Base-by-base conservation (phyloP, 2,329 filamentous ascomycete genomes). In the Graphiopsis chlorocephala region DNA sequence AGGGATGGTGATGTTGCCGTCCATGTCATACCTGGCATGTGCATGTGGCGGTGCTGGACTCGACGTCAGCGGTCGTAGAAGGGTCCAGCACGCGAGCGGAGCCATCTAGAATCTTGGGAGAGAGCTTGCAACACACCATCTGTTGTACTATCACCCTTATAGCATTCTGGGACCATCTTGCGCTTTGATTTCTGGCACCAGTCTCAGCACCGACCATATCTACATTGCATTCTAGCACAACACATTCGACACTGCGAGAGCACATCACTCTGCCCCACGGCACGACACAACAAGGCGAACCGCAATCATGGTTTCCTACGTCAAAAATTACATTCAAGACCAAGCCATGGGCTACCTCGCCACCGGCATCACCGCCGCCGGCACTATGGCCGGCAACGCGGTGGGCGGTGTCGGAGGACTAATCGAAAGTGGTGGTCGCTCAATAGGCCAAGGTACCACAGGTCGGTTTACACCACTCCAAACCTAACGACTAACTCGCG, bases 321-420 rank as follows among this genome's bases (percentile, higher is more conserved):
- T 62, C 15, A 71, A 72, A 56, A 69, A 75, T 61, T 72, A 72
- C 70, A 71, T 72, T n/a, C 63, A 68, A 38, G 72, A 75, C 65
- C 74, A 70, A 60, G 73, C 75, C 48, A 69, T 70, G 50, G 70
- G 69, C 65, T 73, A 73, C 66, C 67, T 75, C 28, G 68, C 68
- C 45, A 75, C 72, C 4, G 75, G 73, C 57, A 71, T 78, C 26
- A 73, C 77, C 64, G 75, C 75, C 15, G 76, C 74, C 26, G 76
- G 76, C 35, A 76, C 68, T n/a, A 60, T 77, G 35, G 76, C 76
- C 7, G 76, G 76, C 31, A 77, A 77, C 63, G 71, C 75, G n/a
- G 76, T 78, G 4, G 73, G 73, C 38, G 73, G 75, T 29, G 73
- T 74, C 15, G 76, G 76, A 17, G 69, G 64, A 28, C 47, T 75